A percentile compares a stretch with the other conserved stretches of the same genome.
Conservation (phyloP, 768 basidiomycete genomes). For the Daedaleopsis nitida region DNA sequence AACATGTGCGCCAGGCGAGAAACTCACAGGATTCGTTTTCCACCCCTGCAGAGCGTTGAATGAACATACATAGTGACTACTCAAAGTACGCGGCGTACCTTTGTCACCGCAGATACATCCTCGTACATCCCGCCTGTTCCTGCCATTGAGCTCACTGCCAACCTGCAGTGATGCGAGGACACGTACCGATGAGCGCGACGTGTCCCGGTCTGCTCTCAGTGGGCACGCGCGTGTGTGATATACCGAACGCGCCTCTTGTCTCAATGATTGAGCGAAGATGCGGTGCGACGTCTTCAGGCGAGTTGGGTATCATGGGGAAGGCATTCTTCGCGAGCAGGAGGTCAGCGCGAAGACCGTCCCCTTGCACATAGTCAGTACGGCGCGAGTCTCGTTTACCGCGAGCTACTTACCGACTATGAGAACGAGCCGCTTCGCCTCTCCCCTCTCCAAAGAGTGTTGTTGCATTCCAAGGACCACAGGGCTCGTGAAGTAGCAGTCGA, state of each 20-base stretch:
- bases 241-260: slow-evolving; percentile 73
- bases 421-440: slow-evolving; percentile 72
- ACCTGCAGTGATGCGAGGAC: slow-evolving; percentile 9
- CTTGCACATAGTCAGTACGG: slow-evolving; percentile 38
- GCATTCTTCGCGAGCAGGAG: slow-evolving; percentile 67
- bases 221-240: slow-evolving; percentile 85
- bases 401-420: slow-evolving; percentile 68
- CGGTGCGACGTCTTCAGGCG: slow-evolving; percentile 69
- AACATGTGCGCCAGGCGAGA: slow-evolving; percentile 10
- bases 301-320: slow-evolving; percentile 52
- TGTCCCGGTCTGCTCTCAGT: slow-evolving; percentile 90
- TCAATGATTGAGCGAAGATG: slow-evolving; percentile 69
- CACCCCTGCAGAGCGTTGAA: slow-evolving; percentile 56
- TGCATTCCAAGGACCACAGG: slow-evolving; percentile 81
- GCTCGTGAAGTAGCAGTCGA: slow-evolving; percentile 89
- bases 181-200: slow-evolving; percentile 78
- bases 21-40: slow-evolving; percentile 76
- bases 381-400: too few relatives aligned
- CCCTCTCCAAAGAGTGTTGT: slow-evolving; percentile 45
- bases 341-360: slow-evolving; percentile 84
- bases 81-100: slow-evolving; percentile 39
- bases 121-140: slow-evolving; percentile 81
- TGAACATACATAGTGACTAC: not conserved
- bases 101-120: slow-evolving; percentile 85
- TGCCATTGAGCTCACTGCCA: not conserved